These are phyloP conservation scores for Gossypium davidsonii DNA, from an alignment of 441 rosid species.

Conservation along the genomic window DNA sequence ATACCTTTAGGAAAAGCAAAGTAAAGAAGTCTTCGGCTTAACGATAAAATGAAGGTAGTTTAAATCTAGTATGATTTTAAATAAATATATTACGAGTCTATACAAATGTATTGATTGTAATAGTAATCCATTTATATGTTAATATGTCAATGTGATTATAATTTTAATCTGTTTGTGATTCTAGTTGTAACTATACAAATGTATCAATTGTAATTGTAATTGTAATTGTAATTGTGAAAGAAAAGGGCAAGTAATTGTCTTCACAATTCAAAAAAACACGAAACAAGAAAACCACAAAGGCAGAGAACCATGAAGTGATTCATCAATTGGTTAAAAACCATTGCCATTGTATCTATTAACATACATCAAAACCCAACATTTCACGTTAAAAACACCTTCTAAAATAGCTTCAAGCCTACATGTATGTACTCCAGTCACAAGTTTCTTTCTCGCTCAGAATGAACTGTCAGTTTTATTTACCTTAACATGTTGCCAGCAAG, in stretches of 20 bases:
- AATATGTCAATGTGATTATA: too few species aligned
- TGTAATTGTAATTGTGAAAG: too few species aligned
- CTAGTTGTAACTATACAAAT: too few species aligned
- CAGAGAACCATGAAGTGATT: neutral
- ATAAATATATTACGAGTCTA: too few species aligned
- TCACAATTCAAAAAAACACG: neutral
- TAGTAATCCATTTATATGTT: too few species aligned
- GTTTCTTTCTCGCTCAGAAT: conserved; percentile 18
- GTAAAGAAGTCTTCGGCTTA: too few species aligned
- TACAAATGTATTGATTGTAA: too few species aligned
- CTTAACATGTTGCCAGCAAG: neutral
- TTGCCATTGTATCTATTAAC: neutral
- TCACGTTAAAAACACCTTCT: neutral
- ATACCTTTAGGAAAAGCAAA: neutral
- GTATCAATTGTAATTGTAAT: too few species aligned
- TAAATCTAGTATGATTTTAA: too few species aligned
- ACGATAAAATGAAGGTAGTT: too few species aligned
- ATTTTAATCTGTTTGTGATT: too few species aligned
- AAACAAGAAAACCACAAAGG: neutral
- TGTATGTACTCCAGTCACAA: neutral
- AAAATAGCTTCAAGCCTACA: conserved; percentile 7
- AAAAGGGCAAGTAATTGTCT: neutral
- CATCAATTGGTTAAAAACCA: conserved; percentile 1
- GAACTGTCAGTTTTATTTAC: conserved; percentile 24
- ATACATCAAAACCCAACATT: conserved; percentile 2